Conservation (phyloP, 106 monocot species). For the Hemerocallis citrina region DNA sequence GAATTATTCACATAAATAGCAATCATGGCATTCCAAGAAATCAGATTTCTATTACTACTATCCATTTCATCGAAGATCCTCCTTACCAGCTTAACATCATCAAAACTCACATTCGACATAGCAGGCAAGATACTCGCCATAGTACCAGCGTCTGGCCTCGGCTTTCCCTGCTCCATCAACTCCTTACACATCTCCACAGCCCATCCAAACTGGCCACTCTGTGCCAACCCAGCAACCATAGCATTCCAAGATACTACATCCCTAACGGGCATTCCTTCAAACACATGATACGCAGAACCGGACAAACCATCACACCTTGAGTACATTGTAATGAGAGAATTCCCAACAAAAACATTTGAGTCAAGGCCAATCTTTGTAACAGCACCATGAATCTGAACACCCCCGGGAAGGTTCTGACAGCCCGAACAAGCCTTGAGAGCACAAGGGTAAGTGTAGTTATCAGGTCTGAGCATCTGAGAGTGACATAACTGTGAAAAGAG, state of each 20-base stretch:
- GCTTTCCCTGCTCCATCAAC: constrained; percentile 18
- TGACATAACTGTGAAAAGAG: constrained; percentile 35
- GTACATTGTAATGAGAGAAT: constrained; percentile 57
- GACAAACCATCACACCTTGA: constrained; percentile 6
- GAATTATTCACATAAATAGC: constrained; percentile 55
- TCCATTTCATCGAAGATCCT: constrained; percentile 60
- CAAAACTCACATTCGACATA: constrained; percentile 14
- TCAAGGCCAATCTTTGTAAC: constrained; percentile 45
- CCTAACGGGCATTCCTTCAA: constrained; percentile 38
- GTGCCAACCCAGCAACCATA: constrained; percentile 56
- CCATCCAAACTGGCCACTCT: constrained; percentile 14
- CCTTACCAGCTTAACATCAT: constrained; percentile 26
- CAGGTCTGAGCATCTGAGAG: constrained; percentile 19
- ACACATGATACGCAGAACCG: constrained; percentile 30
- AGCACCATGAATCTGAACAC: constrained; percentile 36
- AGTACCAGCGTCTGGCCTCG: constrained; percentile 59
- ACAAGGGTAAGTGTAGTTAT: constrained; percentile 70
- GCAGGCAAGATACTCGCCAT: constrained; percentile 73
- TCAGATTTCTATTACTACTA: constrained; percentile 27
- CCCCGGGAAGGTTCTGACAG: constrained; percentile 18
- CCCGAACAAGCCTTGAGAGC: constrained; percentile 58
- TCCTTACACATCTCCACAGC: constrained; percentile 46
- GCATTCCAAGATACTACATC: constrained; percentile 88
- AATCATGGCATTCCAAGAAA: constrained; percentile 94
- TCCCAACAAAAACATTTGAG: constrained; percentile 53